Evolutionary conservation across 257 asterid species (phyloP).

Genomic region (Solanum bulbocastanum): DNA sequence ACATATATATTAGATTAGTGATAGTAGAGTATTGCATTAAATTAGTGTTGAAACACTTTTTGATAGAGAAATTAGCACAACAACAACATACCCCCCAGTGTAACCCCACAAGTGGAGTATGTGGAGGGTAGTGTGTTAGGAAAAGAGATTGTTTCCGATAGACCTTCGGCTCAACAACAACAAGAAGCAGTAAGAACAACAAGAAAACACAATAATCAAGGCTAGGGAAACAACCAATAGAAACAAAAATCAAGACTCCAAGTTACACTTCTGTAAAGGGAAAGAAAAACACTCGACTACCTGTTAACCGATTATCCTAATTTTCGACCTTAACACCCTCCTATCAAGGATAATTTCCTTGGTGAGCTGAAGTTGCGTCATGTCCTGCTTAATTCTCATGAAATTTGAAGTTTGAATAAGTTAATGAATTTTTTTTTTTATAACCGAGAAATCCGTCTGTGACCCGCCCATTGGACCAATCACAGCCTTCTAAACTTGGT

Average conservation of each 20-base stretch:
- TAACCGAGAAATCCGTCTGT: no score
- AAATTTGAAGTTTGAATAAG: not conserved
- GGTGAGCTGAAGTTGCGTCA: not conserved
- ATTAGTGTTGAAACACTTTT: not conserved
- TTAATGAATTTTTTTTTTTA: not conserved
- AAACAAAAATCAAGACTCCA: not conserved
- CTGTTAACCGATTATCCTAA: not conserved
- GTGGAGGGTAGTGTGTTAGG: not conserved
- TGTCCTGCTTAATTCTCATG: not conserved
- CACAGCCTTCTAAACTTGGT: no score
- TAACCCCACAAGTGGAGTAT: not conserved
- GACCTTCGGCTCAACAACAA: not conserved
- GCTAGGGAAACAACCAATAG: not conserved
- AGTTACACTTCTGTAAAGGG: not conserved
- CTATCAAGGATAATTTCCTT: not conserved
- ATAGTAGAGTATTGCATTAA: not conserved
- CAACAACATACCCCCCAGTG: not conserved
- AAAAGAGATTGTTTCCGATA: no score
- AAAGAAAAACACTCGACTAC: not conserved
- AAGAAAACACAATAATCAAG: not conserved
- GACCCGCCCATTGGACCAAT: no score
- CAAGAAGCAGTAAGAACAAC: not conserved
- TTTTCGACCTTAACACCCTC: not conserved
- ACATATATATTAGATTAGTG: not conserved
- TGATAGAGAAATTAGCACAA: not conserved